phyloP scores from a whole-genome alignment of 202 grass and related monocot species.

The Setaria italica region DNA sequence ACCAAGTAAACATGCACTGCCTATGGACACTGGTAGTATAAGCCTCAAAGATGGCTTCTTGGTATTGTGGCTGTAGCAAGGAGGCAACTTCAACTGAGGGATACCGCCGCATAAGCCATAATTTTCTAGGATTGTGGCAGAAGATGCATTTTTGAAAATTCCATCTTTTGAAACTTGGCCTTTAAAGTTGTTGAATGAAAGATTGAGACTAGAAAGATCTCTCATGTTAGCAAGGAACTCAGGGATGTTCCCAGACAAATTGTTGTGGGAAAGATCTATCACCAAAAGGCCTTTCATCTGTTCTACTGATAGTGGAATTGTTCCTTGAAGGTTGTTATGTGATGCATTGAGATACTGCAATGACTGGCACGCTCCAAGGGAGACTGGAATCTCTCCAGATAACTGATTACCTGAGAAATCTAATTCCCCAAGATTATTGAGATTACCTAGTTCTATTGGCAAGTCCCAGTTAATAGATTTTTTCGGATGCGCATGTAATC shows the following conservation, averaged over 20 bases:
- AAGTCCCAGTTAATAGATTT: conserved; percentile 32
- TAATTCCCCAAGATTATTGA: conserved; percentile 26
- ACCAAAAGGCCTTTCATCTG: conserved; percentile 44
- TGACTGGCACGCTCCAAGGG: conserved; percentile 39
- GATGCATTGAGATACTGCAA: conserved; percentile 39
- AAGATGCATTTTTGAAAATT: conserved; percentile 51
- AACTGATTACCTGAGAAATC: conserved; percentile 44
- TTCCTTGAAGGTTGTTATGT: conserved; percentile 49
- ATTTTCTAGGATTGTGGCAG: not conserved
- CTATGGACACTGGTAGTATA: conserved; percentile 4
- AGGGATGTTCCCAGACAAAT: conserved; percentile 24
- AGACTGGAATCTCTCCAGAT: conserved; percentile 42
- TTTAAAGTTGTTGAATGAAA: conserved; percentile 61
- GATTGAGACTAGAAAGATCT: not conserved
- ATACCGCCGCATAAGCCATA: conserved; percentile 50
- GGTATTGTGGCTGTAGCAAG: conserved; percentile 23
- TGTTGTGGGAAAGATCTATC: conserved; percentile 56
- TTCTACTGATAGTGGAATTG: conserved; percentile 40
- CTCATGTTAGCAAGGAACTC: conserved; percentile 20
- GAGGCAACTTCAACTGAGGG: conserved; percentile 41
- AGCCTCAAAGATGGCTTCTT: not conserved
- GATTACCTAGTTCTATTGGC: conserved; percentile 33
- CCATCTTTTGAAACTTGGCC: conserved; percentile 53
- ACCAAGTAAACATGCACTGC: conserved; percentile 16
- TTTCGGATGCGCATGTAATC: not conserved